Percentiles rank a stretch among this genome's conserved stretches.
Evolutionary conservation across 2,329 filamentous ascomycete genomes (phyloP).

Genomic region (Raffaelea albimanens): DNA sequence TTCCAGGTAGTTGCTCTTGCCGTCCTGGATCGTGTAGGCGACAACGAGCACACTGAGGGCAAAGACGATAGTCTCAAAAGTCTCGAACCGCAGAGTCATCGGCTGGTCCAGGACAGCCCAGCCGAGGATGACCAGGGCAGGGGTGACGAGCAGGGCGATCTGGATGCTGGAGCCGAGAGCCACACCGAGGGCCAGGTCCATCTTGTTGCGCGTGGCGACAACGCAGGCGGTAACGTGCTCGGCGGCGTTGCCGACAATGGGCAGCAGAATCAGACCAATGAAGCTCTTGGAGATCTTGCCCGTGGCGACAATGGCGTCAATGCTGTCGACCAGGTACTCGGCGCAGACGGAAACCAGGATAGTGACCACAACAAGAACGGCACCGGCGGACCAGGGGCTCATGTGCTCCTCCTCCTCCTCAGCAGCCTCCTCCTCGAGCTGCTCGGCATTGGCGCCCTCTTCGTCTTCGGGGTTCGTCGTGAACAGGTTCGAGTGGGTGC

Average conservation of each 20-base stretch:
- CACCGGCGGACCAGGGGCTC: constrained; percentile 51
- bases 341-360: constrained; percentile 69
- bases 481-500: constrained; percentile 65
- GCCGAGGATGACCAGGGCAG: constrained; percentile 68
- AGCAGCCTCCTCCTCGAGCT: constrained; percentile 30
- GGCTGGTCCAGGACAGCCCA: constrained; percentile 63
- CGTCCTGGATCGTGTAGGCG: constrained; percentile 68
- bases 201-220: constrained; percentile 69
- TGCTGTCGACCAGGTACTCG: constrained; percentile 68
- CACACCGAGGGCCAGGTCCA: constrained; percentile 68
- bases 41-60: constrained; percentile 68
- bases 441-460: constrained; percentile 12
- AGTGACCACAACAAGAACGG: constrained; percentile 61
- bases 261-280: constrained; percentile 69
- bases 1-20: constrained; percentile 77
- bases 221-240: constrained; percentile 77
- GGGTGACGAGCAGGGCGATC: constrained; percentile 73
- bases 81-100: constrained; percentile 76
- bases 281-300: constrained; percentile 61
- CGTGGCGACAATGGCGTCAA: constrained; percentile 54
- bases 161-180: constrained; percentile 76
- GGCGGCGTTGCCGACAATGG: constrained; percentile 75
- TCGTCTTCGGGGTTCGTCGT: constrained; percentile 36
- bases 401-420: constrained; percentile 41
- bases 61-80: constrained; percentile 69